phyloP scores from a whole-genome alignment of 805 yeast species.

The Komagataella pastoris region DNA sequence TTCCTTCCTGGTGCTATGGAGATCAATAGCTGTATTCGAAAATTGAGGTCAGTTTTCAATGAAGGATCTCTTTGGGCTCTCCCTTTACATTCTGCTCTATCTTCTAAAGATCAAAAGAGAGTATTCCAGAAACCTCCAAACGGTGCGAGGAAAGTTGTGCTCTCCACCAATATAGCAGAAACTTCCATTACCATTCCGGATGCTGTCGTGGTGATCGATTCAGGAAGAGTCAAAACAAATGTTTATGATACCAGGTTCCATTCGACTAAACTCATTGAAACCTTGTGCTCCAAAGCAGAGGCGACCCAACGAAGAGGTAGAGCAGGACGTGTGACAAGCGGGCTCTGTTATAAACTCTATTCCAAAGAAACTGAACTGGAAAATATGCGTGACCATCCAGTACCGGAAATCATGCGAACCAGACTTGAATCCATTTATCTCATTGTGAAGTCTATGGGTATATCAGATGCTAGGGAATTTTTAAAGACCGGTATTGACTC shows the following conservation, averaged over 20 bases:
- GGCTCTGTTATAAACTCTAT: constrained; percentile 71
- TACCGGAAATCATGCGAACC: constrained; percentile 82
- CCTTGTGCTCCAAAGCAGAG: constrained; percentile 87
- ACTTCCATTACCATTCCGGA: constrained; percentile 95
- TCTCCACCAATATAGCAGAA: constrained; percentile 90
- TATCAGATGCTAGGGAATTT: constrained; percentile 56
- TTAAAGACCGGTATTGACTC: constrained; percentile 71
- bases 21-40: constrained; percentile 51
- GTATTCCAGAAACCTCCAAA: constrained; percentile 49
- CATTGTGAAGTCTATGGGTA: constrained; percentile 82
- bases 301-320: constrained; percentile 89
- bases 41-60: constrained; percentile 12
- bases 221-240: constrained; percentile 75
- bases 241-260: constrained; percentile 56
- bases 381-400: constrained; percentile 56
- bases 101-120: constrained; percentile 68
- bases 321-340: constrained; percentile 89
- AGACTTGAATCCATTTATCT: constrained; percentile 74
- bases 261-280: constrained; percentile 59
- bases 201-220: constrained; percentile 81
- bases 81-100: constrained; percentile 82
- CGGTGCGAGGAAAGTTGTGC: constrained; percentile 64
- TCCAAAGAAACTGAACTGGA: constrained; percentile 44
- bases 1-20: constrained; percentile 90
- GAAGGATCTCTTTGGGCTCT: constrained; percentile 26